Conservation (phyloP, 768 basidiomycete species). For the Lyophyllum semitale region DNA sequence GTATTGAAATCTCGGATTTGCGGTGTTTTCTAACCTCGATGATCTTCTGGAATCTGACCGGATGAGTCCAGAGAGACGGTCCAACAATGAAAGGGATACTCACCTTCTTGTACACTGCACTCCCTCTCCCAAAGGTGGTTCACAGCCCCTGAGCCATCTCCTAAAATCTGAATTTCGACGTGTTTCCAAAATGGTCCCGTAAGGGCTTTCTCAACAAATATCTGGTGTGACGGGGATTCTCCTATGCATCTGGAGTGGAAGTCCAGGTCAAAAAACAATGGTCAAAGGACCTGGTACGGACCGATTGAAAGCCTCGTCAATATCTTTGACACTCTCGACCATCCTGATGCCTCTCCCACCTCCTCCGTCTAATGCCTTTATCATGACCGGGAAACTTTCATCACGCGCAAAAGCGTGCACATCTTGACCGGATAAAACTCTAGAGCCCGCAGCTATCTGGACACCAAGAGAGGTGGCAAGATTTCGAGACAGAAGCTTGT, state of each 20-base stretch:
- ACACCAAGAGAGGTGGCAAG: slow-evolving; percentile 31
- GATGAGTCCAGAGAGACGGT: background rate
- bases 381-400: slow-evolving; percentile 62
- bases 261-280: background rate
- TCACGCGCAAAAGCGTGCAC: slow-evolving; percentile 26
- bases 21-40: slow-evolving; percentile 58
- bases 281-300: slow-evolving; percentile 12
- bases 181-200: slow-evolving; percentile 77
- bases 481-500: slow-evolving; percentile 38
- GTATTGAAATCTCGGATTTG: background rate
- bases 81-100: background rate
- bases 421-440: slow-evolving; percentile 26
- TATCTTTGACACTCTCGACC: slow-evolving; percentile 68
- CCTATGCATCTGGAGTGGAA: slow-evolving; percentile 31
- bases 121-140: slow-evolving; percentile 91
- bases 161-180: slow-evolving; percentile 86
- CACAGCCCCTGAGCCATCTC: slow-evolving; percentile 74
- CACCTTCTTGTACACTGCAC: slow-evolving; percentile 88
- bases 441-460: slow-evolving; percentile 30
- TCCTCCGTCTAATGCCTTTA: slow-evolving; percentile 91
- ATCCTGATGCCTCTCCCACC: slow-evolving; percentile 91
- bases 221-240: slow-evolving; percentile 41
- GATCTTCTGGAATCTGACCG: slow-evolving; percentile 68
- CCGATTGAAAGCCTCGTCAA: slow-evolving; percentile 75
- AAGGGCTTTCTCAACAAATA: slow-evolving; percentile 86